Conservation (phyloP, 2,329 filamentous ascomycete species). For the Calonectria pseudoturangicola region DNA sequence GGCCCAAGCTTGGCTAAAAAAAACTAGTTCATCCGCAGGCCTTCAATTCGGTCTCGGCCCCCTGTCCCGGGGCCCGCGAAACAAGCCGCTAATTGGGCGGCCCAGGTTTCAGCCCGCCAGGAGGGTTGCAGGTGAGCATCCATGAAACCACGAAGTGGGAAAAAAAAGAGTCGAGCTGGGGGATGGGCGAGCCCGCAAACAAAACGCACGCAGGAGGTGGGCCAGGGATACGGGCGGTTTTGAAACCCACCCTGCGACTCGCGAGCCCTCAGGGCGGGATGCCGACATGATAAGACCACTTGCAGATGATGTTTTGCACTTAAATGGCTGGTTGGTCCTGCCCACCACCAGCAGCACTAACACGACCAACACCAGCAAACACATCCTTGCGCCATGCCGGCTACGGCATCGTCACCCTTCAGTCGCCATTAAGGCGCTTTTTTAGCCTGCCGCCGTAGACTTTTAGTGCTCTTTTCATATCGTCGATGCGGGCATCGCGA, state of each 20-base stretch:
- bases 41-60: not conserved
- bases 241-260: conserved; percentile 16
- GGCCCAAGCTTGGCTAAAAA: not conserved
- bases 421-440: conserved; percentile 4
- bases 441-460: not conserved
- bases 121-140: conserved; percentile 6
- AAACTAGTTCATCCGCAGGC: conserved; percentile 8
- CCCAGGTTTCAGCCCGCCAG: not conserved
- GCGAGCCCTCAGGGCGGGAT: not conserved
- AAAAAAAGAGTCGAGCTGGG: not conserved
- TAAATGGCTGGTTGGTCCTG: not conserved
- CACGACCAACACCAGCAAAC: not conserved
- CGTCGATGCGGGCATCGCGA: conserved; percentile 23
- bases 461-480: not conserved
- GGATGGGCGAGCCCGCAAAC: not conserved
- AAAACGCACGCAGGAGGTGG: not conserved
- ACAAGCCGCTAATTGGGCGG: not conserved
- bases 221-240: too few species aligned
- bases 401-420: conserved; percentile 13
- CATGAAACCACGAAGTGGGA: not conserved
- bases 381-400: conserved; percentile 19
- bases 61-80: not conserved
- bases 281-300: not conserved
- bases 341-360: not conserved
- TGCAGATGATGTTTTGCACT: conserved; percentile 2